Evolutionary conservation across 2,329 filamentous ascomycete genomes (phyloP).

Genomic region (Alternaria arbusti): DNA sequence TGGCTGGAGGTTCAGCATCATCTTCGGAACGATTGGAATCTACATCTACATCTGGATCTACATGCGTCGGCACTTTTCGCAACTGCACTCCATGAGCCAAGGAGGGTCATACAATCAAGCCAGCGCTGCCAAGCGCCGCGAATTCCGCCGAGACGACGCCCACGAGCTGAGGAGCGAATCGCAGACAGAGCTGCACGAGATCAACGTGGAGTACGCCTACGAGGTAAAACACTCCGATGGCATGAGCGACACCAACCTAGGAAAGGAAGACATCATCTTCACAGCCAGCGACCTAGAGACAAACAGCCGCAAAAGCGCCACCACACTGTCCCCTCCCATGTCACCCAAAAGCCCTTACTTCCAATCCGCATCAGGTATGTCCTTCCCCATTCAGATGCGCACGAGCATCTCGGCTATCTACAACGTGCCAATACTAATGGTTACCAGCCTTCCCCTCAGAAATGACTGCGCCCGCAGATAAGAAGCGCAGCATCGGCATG

Average conservation of each 20-base stretch:
- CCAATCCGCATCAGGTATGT: not conserved
- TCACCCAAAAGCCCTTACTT: not conserved
- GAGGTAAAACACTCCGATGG: conserved; percentile 9
- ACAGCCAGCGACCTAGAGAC: not conserved
- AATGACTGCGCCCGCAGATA: not conserved
- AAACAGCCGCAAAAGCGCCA: not conserved
- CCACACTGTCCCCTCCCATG: not conserved
- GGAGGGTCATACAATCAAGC: not conserved
- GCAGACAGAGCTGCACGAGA: conserved; percentile 3
- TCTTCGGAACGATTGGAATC: conserved; percentile 3
- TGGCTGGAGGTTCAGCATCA: conserved; percentile 9
- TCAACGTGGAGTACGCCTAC: conserved; percentile 6
- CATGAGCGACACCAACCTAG: conserved; percentile 2
- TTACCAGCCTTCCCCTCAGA: not conserved
- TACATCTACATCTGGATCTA: conserved; percentile 11
- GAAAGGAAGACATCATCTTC: not conserved
- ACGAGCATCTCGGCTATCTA: not conserved
- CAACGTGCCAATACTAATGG: not conserved
- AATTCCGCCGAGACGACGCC: not conserved
- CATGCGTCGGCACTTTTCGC: conserved; percentile 3
- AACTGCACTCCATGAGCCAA: not conserved
- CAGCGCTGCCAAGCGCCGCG: not conserved
- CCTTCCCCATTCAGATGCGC: not conserved
- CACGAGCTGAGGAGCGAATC: conserved; percentile 1
- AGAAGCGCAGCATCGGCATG: not conserved